Conservation (phyloP, 164 flowering plant species). For the Saururus chinensis region DNA sequence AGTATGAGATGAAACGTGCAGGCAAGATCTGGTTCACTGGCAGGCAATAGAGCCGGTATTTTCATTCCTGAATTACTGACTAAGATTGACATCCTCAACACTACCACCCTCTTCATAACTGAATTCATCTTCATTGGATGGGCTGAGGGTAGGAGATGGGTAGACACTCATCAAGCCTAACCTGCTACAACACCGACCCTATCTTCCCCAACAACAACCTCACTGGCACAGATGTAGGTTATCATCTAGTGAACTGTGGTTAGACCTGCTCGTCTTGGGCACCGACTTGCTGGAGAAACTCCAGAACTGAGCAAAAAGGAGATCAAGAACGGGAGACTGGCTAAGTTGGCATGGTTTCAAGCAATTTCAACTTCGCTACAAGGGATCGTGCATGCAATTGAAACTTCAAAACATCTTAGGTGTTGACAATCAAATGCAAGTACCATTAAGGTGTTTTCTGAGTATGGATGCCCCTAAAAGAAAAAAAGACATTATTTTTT, state of each 20-base stretch:
- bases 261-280: constrained; percentile 97
- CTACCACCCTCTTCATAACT: constrained; percentile 75
- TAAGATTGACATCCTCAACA: constrained; percentile 80
- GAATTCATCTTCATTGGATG: constrained; percentile 92
- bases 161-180: constrained; percentile 82
- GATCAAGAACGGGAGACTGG: constrained; percentile 93
- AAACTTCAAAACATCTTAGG: too few relatives aligned
- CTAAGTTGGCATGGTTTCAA: constrained; percentile 99
- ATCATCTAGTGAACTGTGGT: constrained; percentile 98
- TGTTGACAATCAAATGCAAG: too few relatives aligned
- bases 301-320: constrained; percentile 86
- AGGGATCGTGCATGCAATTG: too few relatives aligned
- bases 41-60: constrained; percentile 98
- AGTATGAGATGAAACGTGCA: constrained; percentile 73
- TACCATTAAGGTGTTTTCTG: too few relatives aligned
- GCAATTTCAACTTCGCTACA: too few relatives aligned
- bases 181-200: constrained; percentile 90
- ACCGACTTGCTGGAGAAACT: constrained; percentile 59
- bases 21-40: constrained; percentile 89
- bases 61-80: constrained; percentile 96
- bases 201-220: constrained; percentile 98
- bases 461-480: too few relatives aligned
- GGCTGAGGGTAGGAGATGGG: constrained; percentile 43
- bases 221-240: constrained; percentile 93
- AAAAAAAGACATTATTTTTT: too few relatives aligned